These are phyloP conservation scores for Penstemon davidsonii DNA, from an alignment of 257 asterid genomes.

Conservation along the genomic window DNA sequence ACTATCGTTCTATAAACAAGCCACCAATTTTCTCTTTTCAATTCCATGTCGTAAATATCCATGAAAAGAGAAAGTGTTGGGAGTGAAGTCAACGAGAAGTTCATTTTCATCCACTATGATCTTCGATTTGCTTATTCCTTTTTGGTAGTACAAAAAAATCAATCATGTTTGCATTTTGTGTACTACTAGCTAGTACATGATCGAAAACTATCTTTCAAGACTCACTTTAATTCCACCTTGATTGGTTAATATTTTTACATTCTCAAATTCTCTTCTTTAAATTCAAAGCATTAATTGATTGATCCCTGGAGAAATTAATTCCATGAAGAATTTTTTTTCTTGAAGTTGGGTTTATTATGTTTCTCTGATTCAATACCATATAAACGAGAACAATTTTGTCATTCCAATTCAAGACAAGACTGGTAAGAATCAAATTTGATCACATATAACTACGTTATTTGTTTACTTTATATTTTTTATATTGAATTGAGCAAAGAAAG, in stretches of 20 bases:
- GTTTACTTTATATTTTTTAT: not conserved
- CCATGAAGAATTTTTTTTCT: too few relatives aligned
- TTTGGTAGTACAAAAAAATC: not conserved
- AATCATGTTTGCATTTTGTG: slow-evolving; percentile 13
- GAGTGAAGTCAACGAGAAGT: slow-evolving; percentile 18
- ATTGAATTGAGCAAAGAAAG: slow-evolving; percentile 17
- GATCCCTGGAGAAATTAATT: too few relatives aligned
- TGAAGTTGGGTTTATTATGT: too few relatives aligned
- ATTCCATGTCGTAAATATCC: not conserved
- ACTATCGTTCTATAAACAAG: too few relatives aligned
- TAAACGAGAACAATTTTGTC: too few relatives aligned
- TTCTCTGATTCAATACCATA: too few relatives aligned
- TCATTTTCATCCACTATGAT: slow-evolving; percentile 22
- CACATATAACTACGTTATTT: too few relatives aligned
- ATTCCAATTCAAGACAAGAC: too few relatives aligned
- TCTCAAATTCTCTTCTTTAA: slow-evolving; percentile 18
- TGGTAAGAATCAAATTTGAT: not conserved
- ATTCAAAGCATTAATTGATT: slow-evolving; percentile 4
- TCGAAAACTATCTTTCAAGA: not conserved
- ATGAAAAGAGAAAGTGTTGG: not conserved
- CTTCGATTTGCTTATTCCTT: slow-evolving; percentile 19
- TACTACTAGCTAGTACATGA: slow-evolving; percentile 32
- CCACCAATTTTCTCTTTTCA: not conserved
- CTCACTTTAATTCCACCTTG: not conserved
- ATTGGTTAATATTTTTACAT: not conserved